Evolutionary conservation across 257 asterid species (phyloP).

Genomic region (Mitragyna speciosa): DNA sequence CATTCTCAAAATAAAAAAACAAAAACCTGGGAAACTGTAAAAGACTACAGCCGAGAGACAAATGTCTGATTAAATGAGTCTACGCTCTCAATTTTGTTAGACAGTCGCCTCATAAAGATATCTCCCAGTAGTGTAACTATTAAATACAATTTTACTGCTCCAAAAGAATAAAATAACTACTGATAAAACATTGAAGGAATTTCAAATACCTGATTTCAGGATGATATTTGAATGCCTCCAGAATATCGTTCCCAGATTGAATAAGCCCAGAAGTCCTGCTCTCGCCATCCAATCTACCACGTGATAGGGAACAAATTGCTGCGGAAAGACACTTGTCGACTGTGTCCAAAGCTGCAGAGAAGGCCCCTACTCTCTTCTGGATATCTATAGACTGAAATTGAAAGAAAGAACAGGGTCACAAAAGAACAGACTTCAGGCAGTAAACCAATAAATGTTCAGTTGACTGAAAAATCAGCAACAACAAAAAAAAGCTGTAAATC

Average conservation of each 20-base stretch:
- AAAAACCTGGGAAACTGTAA: no score
- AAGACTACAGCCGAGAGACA: not conserved
- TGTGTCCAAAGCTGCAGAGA: constrained; percentile 80
- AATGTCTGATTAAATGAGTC: not conserved
- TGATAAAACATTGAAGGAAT: no score
- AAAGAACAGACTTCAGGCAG: not conserved
- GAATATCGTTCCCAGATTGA: constrained; percentile 83
- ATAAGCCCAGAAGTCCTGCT: constrained; percentile 76
- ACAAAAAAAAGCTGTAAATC: no score
- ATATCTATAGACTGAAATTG: constrained; percentile 69
- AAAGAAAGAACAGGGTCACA: not conserved
- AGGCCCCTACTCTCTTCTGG: constrained; percentile 93
- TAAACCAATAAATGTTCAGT: not conserved
- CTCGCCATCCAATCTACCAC: constrained; percentile 93
- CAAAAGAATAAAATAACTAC: no score
- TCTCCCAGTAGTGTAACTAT: not conserved
- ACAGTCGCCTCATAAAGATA: not conserved
- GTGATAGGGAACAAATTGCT: constrained; percentile 83
- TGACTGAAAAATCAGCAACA: no score
- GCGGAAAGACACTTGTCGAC: constrained; percentile 87
- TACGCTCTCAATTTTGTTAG: not conserved
- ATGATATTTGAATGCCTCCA: constrained; percentile 80
- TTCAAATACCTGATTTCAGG: constrained; percentile 76
- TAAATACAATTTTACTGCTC: not conserved
- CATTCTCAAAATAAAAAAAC: no score